Evolutionary conservation across 2,329 filamentous ascomycete genomes (phyloP).

Genomic region (Exophiala xenobiotica): DNA sequence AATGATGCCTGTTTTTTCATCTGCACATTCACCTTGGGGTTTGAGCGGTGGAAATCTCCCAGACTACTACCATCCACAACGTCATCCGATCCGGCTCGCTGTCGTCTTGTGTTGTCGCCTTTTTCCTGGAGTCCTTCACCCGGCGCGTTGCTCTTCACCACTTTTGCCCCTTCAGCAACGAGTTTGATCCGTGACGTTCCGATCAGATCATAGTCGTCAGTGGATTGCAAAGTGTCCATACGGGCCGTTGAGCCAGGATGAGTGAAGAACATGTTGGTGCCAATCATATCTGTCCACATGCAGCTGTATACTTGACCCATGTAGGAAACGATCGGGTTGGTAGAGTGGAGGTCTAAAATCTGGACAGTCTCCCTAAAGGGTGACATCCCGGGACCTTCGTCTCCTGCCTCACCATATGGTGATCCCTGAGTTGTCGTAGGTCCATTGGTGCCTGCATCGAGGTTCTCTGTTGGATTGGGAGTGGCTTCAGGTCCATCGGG

Average conservation of each 20-base stretch:
- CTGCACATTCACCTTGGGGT: constrained; percentile 32
- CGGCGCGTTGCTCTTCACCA: constrained; percentile 46
- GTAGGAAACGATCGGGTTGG: constrained; percentile 76
- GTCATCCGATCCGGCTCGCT: constrained; percentile 2
- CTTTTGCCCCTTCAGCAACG: constrained; percentile 62
- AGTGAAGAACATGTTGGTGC: constrained; percentile 77
- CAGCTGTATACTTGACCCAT: constrained; percentile 75
- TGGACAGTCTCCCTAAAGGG: constrained; percentile 55
- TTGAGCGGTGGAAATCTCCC: constrained; percentile 24
- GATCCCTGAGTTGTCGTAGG: constrained; percentile 29
- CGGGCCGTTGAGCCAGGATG: constrained; percentile 50
- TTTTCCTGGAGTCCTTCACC: constrained; percentile 4
- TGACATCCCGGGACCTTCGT: constrained; percentile 40
- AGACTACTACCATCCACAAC: constrained; percentile 14
- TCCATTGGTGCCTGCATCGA: constrained; percentile 10
- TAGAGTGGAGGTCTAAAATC: constrained; percentile 76
- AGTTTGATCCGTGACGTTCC: constrained; percentile 70
- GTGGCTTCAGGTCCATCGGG: constrained; percentile 17
- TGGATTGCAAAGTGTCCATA: constrained; percentile 28
- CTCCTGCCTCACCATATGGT: constrained; percentile 26
- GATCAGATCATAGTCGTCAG: constrained; percentile 66
- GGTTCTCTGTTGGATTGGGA: not conserved
- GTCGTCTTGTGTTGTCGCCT: constrained; percentile 1
- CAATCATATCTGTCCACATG: constrained; percentile 77
- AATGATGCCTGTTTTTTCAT: constrained; percentile 54